Percentiles rank a stretch among this genome's conserved stretches.
These are phyloP conservation scores for Sphenostylis stenocarpa DNA, from an alignment of 306 rosid genomes.

Conservation along the genomic window DNA sequence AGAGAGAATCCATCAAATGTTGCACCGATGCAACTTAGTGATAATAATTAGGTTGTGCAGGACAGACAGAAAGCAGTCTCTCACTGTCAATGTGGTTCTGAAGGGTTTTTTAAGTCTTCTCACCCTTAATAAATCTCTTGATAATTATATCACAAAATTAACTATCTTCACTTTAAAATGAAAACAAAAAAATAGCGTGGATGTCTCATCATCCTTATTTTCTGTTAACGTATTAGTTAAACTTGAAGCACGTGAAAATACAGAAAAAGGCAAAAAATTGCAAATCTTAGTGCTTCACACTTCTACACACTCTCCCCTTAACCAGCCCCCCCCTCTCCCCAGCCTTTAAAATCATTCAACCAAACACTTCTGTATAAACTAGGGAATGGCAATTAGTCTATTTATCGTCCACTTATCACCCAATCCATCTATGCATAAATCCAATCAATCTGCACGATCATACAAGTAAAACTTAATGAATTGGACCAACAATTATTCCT, in stretches of 20 bases:
- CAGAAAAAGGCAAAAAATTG: not conserved
- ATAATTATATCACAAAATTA: not conserved
- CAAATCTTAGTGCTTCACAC: not conserved
- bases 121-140: not conserved
- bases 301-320: too few species aligned
- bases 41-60: not conserved
- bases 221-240: not conserved
- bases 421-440: too few species aligned
- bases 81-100: not conserved
- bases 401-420: too few species aligned
- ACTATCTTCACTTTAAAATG: not conserved
- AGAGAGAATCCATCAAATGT: not conserved
- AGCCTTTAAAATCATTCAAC: too few species aligned
- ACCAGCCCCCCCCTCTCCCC: too few species aligned
- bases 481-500: not conserved
- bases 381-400: too few species aligned
- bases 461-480: too few species aligned
- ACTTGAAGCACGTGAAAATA: not conserved
- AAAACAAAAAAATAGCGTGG: not conserved
- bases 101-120: not conserved
- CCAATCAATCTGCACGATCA: too few species aligned
- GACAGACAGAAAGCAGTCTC: not conserved
- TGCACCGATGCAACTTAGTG: not conserved
- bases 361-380: not conserved
- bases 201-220: not conserved